These are phyloP conservation scores for Sphaerulina populicola DNA, from an alignment of 2,329 filamentous ascomycete species.

Conservation along the genomic window DNA sequence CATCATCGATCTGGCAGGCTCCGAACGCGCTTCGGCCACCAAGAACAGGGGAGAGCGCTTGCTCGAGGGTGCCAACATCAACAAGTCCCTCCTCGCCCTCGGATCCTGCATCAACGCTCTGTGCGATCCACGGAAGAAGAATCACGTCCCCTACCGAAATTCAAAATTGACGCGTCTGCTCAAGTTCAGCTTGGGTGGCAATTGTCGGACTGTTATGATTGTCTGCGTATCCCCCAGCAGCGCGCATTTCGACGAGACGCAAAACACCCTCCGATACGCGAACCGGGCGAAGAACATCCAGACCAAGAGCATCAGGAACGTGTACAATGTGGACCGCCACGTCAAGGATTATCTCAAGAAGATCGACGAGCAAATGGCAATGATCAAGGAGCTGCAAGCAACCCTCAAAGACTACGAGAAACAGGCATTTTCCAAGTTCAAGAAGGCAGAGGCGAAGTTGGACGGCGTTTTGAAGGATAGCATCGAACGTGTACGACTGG, in stretches of 20 bases:
- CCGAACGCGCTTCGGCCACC: conserved; percentile 89
- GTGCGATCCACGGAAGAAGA: conserved; percentile 82
- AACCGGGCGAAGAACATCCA: conserved; percentile 99
- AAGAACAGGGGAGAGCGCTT: conserved; percentile 91
- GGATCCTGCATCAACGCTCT: conserved; percentile 98
- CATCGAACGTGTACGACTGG: conserved; percentile 65
- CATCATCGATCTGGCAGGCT: conserved; percentile 95
- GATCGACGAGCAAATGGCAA: conserved; percentile 95
- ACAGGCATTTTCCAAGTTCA: conserved; percentile 76
- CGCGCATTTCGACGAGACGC: conserved; percentile 93
- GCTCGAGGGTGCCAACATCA: conserved; percentile 95
- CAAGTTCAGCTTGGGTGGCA: conserved; percentile 94
- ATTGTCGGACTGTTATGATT: conserved; percentile 99
- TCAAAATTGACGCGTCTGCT: conserved; percentile 91
- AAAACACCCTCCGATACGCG: conserved; percentile 94
- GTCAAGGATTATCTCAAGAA: conserved; percentile 99
- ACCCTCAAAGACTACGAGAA: conserved; percentile 85
- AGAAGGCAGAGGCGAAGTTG: conserved; percentile 80
- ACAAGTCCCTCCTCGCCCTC: conserved; percentile 89
- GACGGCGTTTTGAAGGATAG: conserved; percentile 69
- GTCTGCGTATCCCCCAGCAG: conserved; percentile 96
- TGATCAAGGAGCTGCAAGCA: conserved; percentile 91
- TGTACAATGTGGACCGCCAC: conserved; percentile 97
- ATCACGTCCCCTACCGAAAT: conserved; percentile 94
- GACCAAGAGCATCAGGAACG: conserved; percentile 97